phyloP scores from a whole-genome alignment of 257 asterid genomes.

The Osmanthus fragrans region DNA sequence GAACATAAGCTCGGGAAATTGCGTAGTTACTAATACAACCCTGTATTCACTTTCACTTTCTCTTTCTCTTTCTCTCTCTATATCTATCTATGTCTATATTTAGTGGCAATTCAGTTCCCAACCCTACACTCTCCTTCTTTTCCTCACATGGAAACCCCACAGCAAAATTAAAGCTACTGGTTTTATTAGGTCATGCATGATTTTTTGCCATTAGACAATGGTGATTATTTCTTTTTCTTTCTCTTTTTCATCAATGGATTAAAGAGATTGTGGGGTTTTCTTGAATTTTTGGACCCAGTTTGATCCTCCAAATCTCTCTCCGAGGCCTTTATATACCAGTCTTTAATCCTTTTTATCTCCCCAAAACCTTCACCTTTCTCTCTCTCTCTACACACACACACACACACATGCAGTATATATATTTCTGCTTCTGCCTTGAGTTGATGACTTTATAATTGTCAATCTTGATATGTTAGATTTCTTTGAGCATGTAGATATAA shows the following conservation, averaged over 20 bases:
- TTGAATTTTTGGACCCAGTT: conserved; percentile 49
- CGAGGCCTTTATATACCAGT: conserved; percentile 1
- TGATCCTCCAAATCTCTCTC: conserved; percentile 49
- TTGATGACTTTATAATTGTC: too few species aligned
- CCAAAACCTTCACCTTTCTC: background rate
- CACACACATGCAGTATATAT: background rate
- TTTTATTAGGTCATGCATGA: conserved; percentile 32
- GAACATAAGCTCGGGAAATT: conserved; percentile 56
- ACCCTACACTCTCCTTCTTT: conserved; percentile 44
- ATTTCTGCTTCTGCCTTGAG: background rate
- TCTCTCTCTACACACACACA: background rate
- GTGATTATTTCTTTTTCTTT: too few species aligned
- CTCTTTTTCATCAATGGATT: conserved; percentile 2
- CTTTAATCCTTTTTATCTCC: conserved; percentile 13
- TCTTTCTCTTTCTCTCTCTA: conserved; percentile 15
- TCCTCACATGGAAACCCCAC: conserved; percentile 34
- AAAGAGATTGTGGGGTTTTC: conserved; percentile 35
- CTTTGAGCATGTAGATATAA: too few species aligned
- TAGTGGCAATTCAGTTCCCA: conserved; percentile 39
- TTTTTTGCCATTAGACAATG: conserved; percentile 32
- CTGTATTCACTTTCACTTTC: conserved; percentile 10
- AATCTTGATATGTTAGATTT: too few species aligned
- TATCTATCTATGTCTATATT: conserved; percentile 54
- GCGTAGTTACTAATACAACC: conserved; percentile 41
- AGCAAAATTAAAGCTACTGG: conserved; percentile 24